These are phyloP conservation scores for Bacterosira constricta DNA, from an alignment of 108 stramenopile species.

Conservation along the genomic window DNA sequence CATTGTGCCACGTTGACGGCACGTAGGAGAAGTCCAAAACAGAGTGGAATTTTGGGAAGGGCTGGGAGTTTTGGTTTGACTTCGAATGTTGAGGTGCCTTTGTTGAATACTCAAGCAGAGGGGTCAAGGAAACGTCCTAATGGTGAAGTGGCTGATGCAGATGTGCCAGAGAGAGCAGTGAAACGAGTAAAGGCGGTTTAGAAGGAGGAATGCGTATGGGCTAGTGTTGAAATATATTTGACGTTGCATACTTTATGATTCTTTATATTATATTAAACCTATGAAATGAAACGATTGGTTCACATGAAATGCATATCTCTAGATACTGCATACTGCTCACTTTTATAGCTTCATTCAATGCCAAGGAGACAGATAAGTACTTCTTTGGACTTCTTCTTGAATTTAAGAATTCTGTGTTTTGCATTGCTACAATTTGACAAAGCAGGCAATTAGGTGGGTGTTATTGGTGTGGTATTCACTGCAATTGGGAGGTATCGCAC, in stretches of 20 bases:
- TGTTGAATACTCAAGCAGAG: neutral
- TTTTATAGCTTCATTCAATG: too few relatives aligned
- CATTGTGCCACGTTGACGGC: conserved; percentile 90
- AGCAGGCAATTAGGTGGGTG: too few relatives aligned
- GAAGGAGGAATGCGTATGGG: neutral
- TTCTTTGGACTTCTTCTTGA: too few relatives aligned
- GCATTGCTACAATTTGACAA: too few relatives aligned
- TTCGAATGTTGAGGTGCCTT: neutral
- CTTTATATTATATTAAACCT: neutral
- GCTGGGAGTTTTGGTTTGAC: conserved; percentile 16
- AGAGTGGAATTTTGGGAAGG: conserved; percentile 7
- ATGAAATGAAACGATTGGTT: too few relatives aligned
- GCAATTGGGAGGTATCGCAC: too few relatives aligned
- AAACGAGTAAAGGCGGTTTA: conserved; percentile 1
- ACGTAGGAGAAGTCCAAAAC: conserved; percentile 50
- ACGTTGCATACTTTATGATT: neutral
- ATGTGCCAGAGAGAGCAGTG: neutral
- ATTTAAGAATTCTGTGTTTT: too few relatives aligned
- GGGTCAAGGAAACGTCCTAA: neutral
- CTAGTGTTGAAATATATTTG: neutral
- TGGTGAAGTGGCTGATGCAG: neutral
- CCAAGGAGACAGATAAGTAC: too few relatives aligned
- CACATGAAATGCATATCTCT: too few relatives aligned
- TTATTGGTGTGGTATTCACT: too few relatives aligned
- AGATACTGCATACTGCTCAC: too few relatives aligned